A percentile compares a stretch with the other conserved stretches of the same genome.
Conservation (phyloP, 164 flowering plant species). For the Akebia trifoliata region DNA sequence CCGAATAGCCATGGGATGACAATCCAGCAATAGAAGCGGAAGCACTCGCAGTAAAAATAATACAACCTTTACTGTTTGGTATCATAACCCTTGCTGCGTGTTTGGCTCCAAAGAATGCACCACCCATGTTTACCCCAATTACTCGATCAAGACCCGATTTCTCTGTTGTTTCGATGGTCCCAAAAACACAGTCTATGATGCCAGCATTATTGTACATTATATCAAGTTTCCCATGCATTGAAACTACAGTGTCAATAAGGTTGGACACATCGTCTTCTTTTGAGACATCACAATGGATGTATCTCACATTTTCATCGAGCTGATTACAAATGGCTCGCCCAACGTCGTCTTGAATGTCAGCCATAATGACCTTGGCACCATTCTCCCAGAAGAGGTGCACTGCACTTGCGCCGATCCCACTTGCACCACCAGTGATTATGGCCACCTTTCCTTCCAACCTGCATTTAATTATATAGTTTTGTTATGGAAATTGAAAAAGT, state of each 20-base stretch:
- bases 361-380: slow-evolving; percentile 53
- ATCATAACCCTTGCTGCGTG: slow-evolving; percentile 44
- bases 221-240: slow-evolving; percentile 24
- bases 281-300: slow-evolving; percentile 20
- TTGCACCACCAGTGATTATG: slow-evolving; percentile 54
- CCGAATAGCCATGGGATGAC: slow-evolving; percentile 21
- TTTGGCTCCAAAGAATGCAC: slow-evolving; percentile 27
- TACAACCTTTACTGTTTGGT: slow-evolving; percentile 22
- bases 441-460: slow-evolving; percentile 56
- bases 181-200: background rate
- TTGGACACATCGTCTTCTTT: slow-evolving; percentile 10
- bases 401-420: slow-evolving; percentile 46
- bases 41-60: slow-evolving; percentile 32
- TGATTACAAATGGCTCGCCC: slow-evolving; percentile 10
- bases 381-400: slow-evolving; percentile 32
- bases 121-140: slow-evolving; percentile 15
- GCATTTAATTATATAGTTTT: too few relatives aligned
- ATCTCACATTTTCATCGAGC: slow-evolving; percentile 1
- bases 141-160: slow-evolving; percentile 8
- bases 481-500: too few relatives aligned
- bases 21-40: slow-evolving; percentile 14
- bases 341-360: slow-evolving; percentile 40
- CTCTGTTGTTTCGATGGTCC: background rate
- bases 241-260: slow-evolving; percentile 10
- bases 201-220: slow-evolving; percentile 32